These are phyloP conservation scores for Phytophthora brassicae DNA, from an alignment of 352 stramenopile genomes.

Conservation along the genomic window DNA sequence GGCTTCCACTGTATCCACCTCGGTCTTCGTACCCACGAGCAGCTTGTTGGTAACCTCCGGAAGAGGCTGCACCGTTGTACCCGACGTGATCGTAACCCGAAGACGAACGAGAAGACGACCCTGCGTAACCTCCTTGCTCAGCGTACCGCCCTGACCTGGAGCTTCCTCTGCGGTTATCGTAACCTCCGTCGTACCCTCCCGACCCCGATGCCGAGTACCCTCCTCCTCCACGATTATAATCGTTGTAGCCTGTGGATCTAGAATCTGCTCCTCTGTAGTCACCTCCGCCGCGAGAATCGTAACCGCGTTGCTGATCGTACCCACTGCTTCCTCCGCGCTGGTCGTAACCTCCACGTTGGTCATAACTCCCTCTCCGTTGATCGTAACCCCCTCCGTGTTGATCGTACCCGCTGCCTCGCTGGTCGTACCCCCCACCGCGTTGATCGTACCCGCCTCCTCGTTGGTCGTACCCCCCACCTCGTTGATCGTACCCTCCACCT, in stretches of 20 bases:
- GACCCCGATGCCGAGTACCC: conserved; percentile 22
- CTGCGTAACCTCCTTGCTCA: conserved; percentile 30
- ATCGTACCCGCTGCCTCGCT: conserved; percentile 7
- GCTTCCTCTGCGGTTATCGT: conserved; percentile 19
- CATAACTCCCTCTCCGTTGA: conserved; percentile 18
- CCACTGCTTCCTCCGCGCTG: conserved; percentile 23
- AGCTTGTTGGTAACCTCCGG: conserved; percentile 11
- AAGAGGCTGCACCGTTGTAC: too few relatives aligned
- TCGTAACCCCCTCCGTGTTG: too few relatives aligned
- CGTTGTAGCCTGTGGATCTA: conserved; percentile 11
- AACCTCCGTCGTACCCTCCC: conserved; percentile 18
- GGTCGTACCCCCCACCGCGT: conserved; percentile 9
- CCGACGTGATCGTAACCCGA: not conserved
- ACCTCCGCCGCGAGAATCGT: conserved; percentile 4
- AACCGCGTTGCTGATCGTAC: conserved; percentile 11
- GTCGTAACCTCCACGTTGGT: conserved; percentile 34
- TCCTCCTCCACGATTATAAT: conserved; percentile 30
- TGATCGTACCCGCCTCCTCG: conserved; percentile 5
- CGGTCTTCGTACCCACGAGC: conserved; percentile 27
- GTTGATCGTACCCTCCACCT: not conserved
- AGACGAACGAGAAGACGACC: too few relatives aligned
- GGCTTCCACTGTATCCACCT: conserved; percentile 16
- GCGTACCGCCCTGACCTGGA: conserved; percentile 20
- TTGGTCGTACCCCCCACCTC: conserved; percentile 12
- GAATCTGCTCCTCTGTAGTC: too few relatives aligned